A percentile compares a stretch with the other conserved stretches of the same genome.
phyloP scores from a whole-genome alignment of 768 basidiomycete genomes.

The Collybiopsis confluens region DNA sequence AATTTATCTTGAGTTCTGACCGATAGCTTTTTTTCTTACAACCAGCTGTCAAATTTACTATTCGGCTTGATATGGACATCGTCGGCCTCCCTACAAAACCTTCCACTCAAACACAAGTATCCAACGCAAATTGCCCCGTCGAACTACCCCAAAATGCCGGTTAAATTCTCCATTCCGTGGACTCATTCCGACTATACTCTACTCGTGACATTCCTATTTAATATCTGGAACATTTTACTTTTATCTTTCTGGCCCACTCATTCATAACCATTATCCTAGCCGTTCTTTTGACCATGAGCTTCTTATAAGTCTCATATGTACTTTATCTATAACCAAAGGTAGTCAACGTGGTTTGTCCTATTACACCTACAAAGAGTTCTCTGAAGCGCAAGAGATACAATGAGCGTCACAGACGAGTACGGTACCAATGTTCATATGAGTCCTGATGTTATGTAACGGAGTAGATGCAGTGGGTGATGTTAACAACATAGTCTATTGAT shows the following conservation, averaged over 20 bases:
- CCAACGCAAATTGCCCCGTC: constrained; percentile 65
- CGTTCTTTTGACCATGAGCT: background rate
- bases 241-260: background rate
- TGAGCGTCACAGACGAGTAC: too few species aligned
- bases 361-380: too few species aligned
- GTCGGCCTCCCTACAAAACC: constrained; percentile 57
- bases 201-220: background rate
- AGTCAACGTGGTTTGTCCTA: too few species aligned
- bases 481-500: background rate
- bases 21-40: constrained; percentile 1
- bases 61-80: constrained; percentile 66
- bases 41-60: constrained; percentile 56
- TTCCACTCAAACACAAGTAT: constrained; percentile 50
- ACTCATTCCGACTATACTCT: constrained; percentile 4
- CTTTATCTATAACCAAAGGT: background rate
- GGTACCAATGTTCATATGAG: too few species aligned
- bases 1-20: constrained; percentile 5
- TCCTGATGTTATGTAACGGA: too few species aligned
- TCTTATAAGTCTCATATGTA: background rate
- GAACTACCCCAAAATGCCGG: constrained; percentile 52
- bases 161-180: constrained; percentile 24
- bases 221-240: background rate
- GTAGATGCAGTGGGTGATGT: too few species aligned
- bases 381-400: too few species aligned
- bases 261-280: background rate